These are phyloP conservation scores for Monilinia polystroma DNA, from an alignment of 2,329 filamentous ascomycete species.

Conservation along the genomic window DNA sequence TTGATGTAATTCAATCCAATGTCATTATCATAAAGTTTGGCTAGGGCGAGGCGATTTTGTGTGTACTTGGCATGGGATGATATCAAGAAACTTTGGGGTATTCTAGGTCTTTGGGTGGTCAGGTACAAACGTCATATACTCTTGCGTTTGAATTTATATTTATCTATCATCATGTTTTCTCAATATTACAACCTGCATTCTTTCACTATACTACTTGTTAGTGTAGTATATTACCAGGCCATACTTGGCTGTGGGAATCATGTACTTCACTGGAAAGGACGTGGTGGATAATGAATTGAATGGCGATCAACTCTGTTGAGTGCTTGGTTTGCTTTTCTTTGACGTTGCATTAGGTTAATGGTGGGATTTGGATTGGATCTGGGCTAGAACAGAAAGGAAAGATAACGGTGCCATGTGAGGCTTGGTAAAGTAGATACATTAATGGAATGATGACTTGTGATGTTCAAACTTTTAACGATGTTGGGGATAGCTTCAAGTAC, in stretches of 20 bases:
- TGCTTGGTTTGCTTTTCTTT: not conserved
- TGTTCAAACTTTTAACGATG: not conserved
- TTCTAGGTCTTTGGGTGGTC: constrained; percentile 17
- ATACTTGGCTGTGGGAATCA: not conserved
- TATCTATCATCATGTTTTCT: not conserved
- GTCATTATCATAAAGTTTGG: constrained; percentile 25
- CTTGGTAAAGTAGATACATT: not conserved
- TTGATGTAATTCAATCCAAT: constrained; percentile 25
- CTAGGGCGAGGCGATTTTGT: constrained; percentile 25
- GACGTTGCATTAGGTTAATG: no score
- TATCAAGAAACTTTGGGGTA: constrained; percentile 23
- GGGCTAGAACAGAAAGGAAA: no score
- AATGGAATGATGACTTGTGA: not conserved
- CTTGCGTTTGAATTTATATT: not conserved
- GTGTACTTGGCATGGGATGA: constrained; percentile 21
- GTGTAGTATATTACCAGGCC: not conserved
- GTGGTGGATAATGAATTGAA: not conserved
- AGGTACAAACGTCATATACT: constrained; percentile 21
- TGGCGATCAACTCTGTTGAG: not conserved
- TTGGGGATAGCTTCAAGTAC: not conserved
- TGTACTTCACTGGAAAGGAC: not conserved
- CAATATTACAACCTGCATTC: not conserved
- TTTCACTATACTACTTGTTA: not conserved
- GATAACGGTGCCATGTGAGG: not conserved
- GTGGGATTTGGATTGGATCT: not conserved